These are phyloP conservation scores for Telfairia occidentalis DNA, from an alignment of 331 rosid genomes.

Conservation along the genomic window DNA sequence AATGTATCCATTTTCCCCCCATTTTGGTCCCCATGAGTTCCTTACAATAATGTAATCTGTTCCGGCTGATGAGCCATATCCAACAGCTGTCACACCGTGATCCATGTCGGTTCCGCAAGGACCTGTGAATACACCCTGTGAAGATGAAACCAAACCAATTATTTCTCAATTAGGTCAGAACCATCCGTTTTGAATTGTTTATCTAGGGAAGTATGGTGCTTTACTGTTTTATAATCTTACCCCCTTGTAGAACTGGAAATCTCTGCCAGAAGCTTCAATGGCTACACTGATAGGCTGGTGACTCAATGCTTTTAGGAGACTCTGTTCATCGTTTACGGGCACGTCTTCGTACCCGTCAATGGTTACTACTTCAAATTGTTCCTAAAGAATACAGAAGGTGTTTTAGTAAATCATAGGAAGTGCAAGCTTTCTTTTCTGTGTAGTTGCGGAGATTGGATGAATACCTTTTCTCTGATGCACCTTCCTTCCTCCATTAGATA, in stretches of 20 bases:
- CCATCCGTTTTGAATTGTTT: not conserved
- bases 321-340: constrained; percentile 32
- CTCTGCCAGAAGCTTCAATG: constrained; percentile 34
- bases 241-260: constrained; percentile 49
- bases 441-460: not conserved
- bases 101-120: constrained; percentile 37
- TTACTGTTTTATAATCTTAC: constrained; percentile 11
- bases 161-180: not conserved
- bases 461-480: constrained; percentile 36
- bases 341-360: constrained; percentile 41
- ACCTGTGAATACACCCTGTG: constrained; percentile 40
- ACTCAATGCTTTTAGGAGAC: constrained; percentile 42
- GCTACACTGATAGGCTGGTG: constrained; percentile 42
- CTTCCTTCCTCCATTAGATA: constrained; percentile 47
- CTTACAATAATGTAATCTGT: constrained; percentile 43
- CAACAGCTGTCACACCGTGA: constrained; percentile 46
- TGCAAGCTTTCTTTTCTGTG: not conserved
- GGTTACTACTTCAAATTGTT: constrained; percentile 23
- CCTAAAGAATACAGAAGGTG: constrained; percentile 19
- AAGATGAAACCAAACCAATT: not conserved
- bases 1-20: constrained; percentile 52
- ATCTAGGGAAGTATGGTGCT: not conserved
- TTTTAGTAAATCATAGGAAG: not conserved
- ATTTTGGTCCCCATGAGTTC: constrained; percentile 46
- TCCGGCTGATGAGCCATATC: constrained; percentile 34